phyloP scores from a whole-genome alignment of 1,284 basidiomycete genomes.

The Austroboletus rostrupii region DNA sequence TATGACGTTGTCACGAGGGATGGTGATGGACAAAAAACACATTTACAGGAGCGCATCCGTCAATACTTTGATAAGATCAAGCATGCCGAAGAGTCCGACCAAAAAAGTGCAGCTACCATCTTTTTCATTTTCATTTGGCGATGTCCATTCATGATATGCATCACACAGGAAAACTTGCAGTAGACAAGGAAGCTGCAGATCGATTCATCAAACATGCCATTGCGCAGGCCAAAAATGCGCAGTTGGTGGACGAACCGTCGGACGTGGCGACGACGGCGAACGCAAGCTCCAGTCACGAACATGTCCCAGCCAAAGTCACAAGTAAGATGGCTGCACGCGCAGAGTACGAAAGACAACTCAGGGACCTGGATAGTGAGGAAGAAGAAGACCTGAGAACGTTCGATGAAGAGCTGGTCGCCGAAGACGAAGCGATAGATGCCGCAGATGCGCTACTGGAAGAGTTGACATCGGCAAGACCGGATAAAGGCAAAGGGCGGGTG shows the following conservation, averaged over 20 bases:
- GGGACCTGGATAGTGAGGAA: conserved; percentile 42
- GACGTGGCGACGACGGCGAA: conserved; percentile 5
- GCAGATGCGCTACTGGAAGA: conserved; percentile 6
- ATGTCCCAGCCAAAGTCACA: conserved; percentile 54
- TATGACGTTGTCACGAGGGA: background rate
- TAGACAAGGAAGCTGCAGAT: conserved; percentile 74
- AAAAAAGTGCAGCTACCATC: conserved; percentile 44
- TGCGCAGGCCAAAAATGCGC: conserved; percentile 47
- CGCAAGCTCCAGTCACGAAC: conserved; percentile 20
- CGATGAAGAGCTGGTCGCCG: conserved; percentile 38
- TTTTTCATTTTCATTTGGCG: background rate
- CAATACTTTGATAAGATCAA: conserved; percentile 80
- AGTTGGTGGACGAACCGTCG: conserved; percentile 27
- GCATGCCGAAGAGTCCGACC: conserved; percentile 58
- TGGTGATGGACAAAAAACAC: background rate
- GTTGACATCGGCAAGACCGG: conserved; percentile 13
- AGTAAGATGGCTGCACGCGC: conserved; percentile 66
- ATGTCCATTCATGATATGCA: background rate
- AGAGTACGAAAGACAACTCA: conserved; percentile 54
- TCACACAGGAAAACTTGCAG: conserved; percentile 18
- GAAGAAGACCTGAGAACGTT: conserved; percentile 42
- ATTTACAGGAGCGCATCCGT: conserved; percentile 60
- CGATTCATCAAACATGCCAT: conserved; percentile 85
- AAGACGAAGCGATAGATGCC: conserved; percentile 17
- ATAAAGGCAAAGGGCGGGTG: conserved; percentile 43